A percentile compares a stretch with the other conserved stretches of the same genome.
Evolutionary conservation across 169 alveolate species (phyloP).

Genomic region (Plasmodium relictum): DNA sequence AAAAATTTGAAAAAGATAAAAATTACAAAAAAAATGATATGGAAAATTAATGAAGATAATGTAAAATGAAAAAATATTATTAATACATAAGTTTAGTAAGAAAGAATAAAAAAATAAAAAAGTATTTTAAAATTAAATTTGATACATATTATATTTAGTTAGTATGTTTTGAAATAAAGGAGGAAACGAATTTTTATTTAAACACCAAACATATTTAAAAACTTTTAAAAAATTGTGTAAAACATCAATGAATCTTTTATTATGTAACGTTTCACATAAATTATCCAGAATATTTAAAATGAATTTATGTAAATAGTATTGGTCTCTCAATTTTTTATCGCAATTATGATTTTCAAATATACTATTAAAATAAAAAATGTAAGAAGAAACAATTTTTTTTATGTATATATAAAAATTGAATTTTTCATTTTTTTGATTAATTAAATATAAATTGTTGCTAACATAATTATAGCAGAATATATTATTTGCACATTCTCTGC

Average conservation of each 20-base stretch:
- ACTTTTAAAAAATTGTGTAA: conserved; percentile 45
- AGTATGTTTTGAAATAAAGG: conserved; percentile 16
- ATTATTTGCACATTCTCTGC: conserved; percentile 16
- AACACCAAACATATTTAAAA: conserved; percentile 52
- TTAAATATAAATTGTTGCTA: conserved; percentile 9
- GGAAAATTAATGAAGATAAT: neutral
- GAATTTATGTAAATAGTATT: conserved; percentile 49
- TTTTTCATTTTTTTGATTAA: conserved; percentile 53
- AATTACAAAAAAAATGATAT: neutral
- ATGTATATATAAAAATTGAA: conserved; percentile 30
- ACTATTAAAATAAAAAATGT: conserved; percentile 28
- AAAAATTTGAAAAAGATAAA: neutral
- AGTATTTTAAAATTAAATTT: neutral
- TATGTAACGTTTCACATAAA: conserved; percentile 49
- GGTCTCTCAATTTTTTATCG: neutral
- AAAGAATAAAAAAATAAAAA: neutral
- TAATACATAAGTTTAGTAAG: neutral
- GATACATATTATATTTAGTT: conserved; percentile 29
- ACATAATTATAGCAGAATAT: conserved; percentile 31
- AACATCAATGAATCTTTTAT: conserved; percentile 49
- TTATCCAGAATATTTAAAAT: conserved; percentile 18
- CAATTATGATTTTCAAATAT: conserved; percentile 23
- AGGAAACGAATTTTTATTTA: conserved; percentile 17
- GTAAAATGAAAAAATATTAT: neutral
- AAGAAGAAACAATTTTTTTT: conserved; percentile 36